These are phyloP conservation scores for Penicillium salamii DNA, from an alignment of 495 filamentous ascomycete species.

Conservation along the genomic window DNA sequence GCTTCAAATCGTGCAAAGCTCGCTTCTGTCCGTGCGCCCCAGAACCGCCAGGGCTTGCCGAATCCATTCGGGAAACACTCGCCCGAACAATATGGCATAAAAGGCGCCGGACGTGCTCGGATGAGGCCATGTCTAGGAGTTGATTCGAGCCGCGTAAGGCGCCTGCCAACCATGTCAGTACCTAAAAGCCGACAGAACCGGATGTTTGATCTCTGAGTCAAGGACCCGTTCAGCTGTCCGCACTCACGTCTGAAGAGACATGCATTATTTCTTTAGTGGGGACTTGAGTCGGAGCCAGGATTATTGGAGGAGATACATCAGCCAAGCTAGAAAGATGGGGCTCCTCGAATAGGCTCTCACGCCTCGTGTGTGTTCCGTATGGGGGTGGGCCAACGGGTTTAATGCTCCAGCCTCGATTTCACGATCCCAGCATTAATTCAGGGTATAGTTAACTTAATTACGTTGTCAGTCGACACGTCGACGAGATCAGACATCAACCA, in stretches of 20 bases:
- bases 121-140: not conserved
- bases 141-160: conserved; percentile 2
- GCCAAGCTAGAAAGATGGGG: conserved; percentile 8
- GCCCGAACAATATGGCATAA: not conserved
- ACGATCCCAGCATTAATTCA: too few species aligned
- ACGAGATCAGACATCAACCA: too few species aligned
- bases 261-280: conserved; percentile 22
- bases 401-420: too few species aligned
- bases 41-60: conserved; percentile 9
- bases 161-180: not conserved
- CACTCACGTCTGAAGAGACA: too few species aligned
- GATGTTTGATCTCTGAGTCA: conserved; percentile 10
- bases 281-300: conserved; percentile 2
- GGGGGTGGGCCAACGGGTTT: not conserved
- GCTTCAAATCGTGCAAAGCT: too few species aligned
- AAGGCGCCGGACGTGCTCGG: not conserved
- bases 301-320: too few species aligned
- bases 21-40: conserved; percentile 21
- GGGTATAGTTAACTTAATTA: too few species aligned
- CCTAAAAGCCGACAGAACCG: not conserved
- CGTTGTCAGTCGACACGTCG: too few species aligned
- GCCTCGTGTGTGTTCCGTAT: conserved; percentile 13
- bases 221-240: conserved; percentile 7
- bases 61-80: not conserved
- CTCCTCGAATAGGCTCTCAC: conserved; percentile 16